phyloP scores from a whole-genome alignment of 139 green algal species.

The Micromonas commoda region DNA sequence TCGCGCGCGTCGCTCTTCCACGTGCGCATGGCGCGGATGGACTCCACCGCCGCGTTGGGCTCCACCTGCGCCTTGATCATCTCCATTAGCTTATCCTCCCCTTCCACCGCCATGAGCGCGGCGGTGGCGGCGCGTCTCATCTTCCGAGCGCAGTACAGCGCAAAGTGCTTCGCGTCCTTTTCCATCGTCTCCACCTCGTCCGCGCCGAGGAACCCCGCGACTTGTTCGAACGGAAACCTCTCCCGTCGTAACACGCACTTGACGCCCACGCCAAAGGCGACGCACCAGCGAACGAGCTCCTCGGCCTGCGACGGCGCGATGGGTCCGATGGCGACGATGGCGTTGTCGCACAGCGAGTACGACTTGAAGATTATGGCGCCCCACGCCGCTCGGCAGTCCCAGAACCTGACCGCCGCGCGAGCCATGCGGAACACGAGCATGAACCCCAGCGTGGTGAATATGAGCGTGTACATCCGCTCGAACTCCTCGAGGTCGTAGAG shows the following conservation, averaged over 20 bases:
- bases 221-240: neutral
- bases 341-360: neutral
- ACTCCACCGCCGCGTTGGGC: neutral
- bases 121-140: neutral
- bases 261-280: conserved; percentile 14
- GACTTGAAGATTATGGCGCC: conserved; percentile 11
- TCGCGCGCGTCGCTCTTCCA: too few species aligned
- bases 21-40: neutral
- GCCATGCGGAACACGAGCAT: conserved; percentile 33
- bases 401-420: conserved; percentile 27
- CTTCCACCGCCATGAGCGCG: too few species aligned
- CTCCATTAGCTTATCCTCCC: too few species aligned
- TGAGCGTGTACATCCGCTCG: conserved; percentile 22
- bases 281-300: neutral
- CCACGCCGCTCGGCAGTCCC: conserved; percentile 23
- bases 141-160: neutral
- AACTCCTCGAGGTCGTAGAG: neutral
- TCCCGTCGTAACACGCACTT: conserved; percentile 22
- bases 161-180: neutral
- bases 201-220: neutral
- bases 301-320: neutral
- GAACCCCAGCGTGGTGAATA: conserved; percentile 25
- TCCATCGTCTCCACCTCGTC: conserved; percentile 11
- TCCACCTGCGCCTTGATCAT: neutral
- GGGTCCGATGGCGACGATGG: neutral